phyloP scores from a whole-genome alignment of 495 filamentous ascomycete genomes.

The Melanomma pulvis-pyrius region DNA sequence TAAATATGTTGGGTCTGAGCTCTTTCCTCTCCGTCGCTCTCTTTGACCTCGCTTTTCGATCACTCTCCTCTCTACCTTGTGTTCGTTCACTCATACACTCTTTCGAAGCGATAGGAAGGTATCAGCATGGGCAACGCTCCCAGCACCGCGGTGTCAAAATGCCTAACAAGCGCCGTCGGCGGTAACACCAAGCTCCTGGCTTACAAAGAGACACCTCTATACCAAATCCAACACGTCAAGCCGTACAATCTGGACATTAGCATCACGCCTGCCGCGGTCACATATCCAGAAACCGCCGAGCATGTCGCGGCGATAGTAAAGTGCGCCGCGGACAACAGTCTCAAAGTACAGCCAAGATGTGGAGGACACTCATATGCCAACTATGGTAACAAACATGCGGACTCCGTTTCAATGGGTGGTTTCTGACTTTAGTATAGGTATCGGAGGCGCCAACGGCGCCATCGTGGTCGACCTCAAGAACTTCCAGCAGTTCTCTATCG shows the following conservation, averaged over 20 bases:
- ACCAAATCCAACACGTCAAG: slow-evolving; percentile 34
- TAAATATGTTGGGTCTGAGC: no score
- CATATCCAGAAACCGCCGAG: slow-evolving; percentile 35
- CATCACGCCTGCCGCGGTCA: slow-evolving; percentile 32
- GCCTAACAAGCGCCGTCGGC: slow-evolving; percentile 29
- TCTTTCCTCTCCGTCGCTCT: background rate
- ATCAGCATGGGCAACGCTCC: slow-evolving; percentile 21
- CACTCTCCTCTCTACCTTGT: background rate
- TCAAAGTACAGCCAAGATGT: slow-evolving; percentile 38
- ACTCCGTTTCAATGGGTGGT: background rate
- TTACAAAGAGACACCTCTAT: slow-evolving; percentile 17
- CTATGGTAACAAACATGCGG: slow-evolving; percentile 27
- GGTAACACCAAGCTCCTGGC: slow-evolving; percentile 30
- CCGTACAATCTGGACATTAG: slow-evolving; percentile 39
- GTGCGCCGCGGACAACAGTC: slow-evolving; percentile 31
- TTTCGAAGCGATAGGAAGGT: background rate
- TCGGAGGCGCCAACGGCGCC: slow-evolving; percentile 51
- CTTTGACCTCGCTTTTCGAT: background rate
- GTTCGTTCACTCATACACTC: background rate
- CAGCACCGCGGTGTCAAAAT: slow-evolving; percentile 25
- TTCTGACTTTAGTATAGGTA: slow-evolving; percentile 39
- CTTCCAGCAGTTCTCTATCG: slow-evolving; percentile 52
- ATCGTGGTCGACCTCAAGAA: slow-evolving; percentile 53
- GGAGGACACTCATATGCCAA: slow-evolving; percentile 41
- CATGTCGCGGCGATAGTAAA: slow-evolving; percentile 39